Evolutionary conservation across 176 grass and related monocot species (phyloP), one percentile per base, ranked within the genome.

Genomic region (Ensete ventricosum): DNA sequence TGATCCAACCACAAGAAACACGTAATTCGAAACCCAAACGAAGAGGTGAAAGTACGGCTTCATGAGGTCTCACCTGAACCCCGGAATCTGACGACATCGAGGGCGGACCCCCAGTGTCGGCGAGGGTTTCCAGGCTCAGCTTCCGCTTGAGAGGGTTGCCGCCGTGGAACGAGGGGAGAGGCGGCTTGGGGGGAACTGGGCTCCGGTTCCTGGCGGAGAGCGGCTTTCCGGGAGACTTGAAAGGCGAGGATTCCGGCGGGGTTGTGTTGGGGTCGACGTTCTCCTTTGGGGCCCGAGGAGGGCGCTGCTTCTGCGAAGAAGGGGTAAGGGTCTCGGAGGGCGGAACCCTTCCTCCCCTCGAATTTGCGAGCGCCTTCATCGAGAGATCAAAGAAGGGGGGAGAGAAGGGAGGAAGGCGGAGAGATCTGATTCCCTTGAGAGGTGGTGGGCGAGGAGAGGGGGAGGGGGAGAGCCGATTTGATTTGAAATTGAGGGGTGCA

Each of bases 101-200:
- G 5, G 83, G 7, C 73, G 53, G 81, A 48, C 64, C 55, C 48
- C 69, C 82, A 80, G 54, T 71, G 27, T 71, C 78, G 43, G 43
- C 21, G 7, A 53, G 78, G 48, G 48, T 73, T 73, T 80, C 78
- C 78, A 73, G 64, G 69, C 65, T 80, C 20, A 89, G 87, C 84
- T 92, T 92, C 58, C 87, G 55, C 84, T 92, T 92, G 29, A 92
- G 90, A 1, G 86, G 90, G 57, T 92, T 92, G 11, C 67, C 48
- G 14, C 64, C 27, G 26, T 67, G 26, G 8, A 71, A 26, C 2
- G 84, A 69, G 0, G 87, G 77, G 10, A 80, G 84, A 0, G 84
- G 80, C 69, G 84, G 90, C 20, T 62, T 60, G 21, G 79, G 71
- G 9, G 59, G 79, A 1, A 85, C 84, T 19, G 85, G 82, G 80